Base-by-base conservation (phyloP, 1,284 basidiomycete species). In the Boletus sp. region DNA sequence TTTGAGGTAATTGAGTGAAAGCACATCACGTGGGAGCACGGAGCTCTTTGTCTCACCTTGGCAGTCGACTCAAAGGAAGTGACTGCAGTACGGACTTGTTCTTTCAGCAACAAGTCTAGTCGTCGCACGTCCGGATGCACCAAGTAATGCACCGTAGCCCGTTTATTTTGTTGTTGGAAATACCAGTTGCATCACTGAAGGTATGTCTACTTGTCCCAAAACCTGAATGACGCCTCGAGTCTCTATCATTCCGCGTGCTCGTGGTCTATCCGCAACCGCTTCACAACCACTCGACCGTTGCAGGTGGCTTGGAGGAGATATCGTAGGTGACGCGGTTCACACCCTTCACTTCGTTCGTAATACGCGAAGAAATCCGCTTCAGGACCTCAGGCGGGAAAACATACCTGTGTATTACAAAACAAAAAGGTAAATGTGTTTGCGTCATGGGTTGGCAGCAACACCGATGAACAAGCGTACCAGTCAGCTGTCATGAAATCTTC, bases 401-500 rank as follows among this genome's bases (percentile, higher is more conserved):
- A 72, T 89, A 94, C 88, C 88, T 89, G 57, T 32, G 13, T 27
- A n/a, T n/a, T 29, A 34, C 2, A 36, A 13, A n/a, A 30, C 10
- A 30, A 14, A 12, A n/a, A n/a, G 33, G 12, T n/a, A 5, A 23
- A 32, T 30, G 19, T 35, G 17, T 23, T 25, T 13, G 16, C 3
- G 23, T 46, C 37, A 42, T 13, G 12, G 4, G 5, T 5, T 14
- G 16, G 23, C 13, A 23, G 13, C 4, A 37, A 45, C 48, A 14
- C 17, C 9, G 19, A 34, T 23, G 8, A 40, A 17, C 2, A 16
- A 36, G 58, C 68, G 16, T 58, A 91, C 92, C 94, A 96, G 68
- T 96, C 93, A 27, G 94, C 94, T 8, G 94, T 96, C 94, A 96
- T 97, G 65, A 96, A 96, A 69, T 96, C 94, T 66, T 96, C 92